phyloP scores from a whole-genome alignment of 2,329 filamentous ascomycete species.

The Ceratocystis colombiana region DNA sequence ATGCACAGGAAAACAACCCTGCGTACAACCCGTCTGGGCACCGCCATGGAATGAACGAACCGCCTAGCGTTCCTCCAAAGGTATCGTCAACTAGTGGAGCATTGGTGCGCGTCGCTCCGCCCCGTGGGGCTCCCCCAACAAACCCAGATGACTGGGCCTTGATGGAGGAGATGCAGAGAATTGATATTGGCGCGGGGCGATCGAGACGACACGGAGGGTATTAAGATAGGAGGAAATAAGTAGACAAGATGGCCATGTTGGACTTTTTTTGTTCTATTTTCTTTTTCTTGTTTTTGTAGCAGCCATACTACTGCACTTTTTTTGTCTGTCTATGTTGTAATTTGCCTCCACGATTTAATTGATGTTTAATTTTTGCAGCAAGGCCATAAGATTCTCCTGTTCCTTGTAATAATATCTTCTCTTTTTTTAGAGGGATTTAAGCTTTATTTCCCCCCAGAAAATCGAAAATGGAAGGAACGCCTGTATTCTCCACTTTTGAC shows the following conservation, averaged over 20 bases:
- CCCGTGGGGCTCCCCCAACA: slow-evolving; percentile 31
- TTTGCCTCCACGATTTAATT: neutral
- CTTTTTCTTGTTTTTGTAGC: neutral
- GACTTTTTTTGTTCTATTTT: neutral
- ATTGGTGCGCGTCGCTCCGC: slow-evolving; percentile 29
- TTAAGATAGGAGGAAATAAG: slow-evolving; percentile 28
- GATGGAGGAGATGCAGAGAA: slow-evolving; percentile 59
- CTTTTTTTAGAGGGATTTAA: neutral
- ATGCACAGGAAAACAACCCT: slow-evolving; percentile 28
- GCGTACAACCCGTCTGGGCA: slow-evolving; percentile 34
- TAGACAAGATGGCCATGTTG: neutral
- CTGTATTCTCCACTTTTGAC: neutral
- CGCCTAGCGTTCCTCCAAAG: slow-evolving; percentile 30
- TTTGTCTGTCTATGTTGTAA: neutral
- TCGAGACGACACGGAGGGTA: slow-evolving; percentile 42
- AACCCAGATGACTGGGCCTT: slow-evolving; percentile 46
- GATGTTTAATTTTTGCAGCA: neutral
- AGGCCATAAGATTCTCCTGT: neutral
- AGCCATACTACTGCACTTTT: neutral
- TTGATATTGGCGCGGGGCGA: slow-evolving; percentile 54
- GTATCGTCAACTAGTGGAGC: slow-evolving; percentile 41
- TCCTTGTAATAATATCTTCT: neutral
- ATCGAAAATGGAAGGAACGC: neutral
- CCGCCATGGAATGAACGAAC: slow-evolving; percentile 33
- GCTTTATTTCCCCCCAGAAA: slow-evolving; percentile 1